A percentile compares a stretch with the other conserved stretches of the same genome.
Conservation (phyloP, 2,329 filamentous ascomycete species). For the Berkeleyomyces basicola region DNA sequence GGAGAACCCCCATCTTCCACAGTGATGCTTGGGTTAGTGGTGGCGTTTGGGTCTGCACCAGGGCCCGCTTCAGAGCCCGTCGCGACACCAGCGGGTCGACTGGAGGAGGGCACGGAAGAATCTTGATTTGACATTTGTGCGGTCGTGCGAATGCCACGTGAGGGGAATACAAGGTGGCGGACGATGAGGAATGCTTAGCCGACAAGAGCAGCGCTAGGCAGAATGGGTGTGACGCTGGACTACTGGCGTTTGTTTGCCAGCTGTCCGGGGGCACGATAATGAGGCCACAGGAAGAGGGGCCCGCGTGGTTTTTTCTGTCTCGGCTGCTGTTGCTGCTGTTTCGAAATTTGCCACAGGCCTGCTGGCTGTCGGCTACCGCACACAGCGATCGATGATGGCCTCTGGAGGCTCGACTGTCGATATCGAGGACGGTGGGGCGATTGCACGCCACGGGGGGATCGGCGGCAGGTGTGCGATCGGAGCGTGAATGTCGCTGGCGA, state of each 20-base stretch:
- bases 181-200: neutral
- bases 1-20: slow-evolving; percentile 27
- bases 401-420: neutral
- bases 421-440: neutral
- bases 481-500: neutral
- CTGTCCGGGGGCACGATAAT: neutral
- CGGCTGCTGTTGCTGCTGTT: neutral
- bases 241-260: neutral
- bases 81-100: neutral
- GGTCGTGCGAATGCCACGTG: neutral
- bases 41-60: neutral
- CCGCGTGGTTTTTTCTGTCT: neutral
- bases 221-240: neutral
- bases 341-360: neutral
- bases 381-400: neutral
- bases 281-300: neutral
- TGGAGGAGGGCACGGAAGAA: neutral
- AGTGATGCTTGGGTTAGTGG: neutral
- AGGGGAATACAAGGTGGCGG: neutral
- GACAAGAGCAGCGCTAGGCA: neutral
- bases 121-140: neutral
- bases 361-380: neutral
- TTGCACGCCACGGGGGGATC: neutral
- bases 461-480: neutral
- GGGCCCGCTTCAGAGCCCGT: neutral